These are phyloP conservation scores for Parachaetomium inaequale DNA, from an alignment of 495 filamentous ascomycete species.

Conservation along the genomic window DNA sequence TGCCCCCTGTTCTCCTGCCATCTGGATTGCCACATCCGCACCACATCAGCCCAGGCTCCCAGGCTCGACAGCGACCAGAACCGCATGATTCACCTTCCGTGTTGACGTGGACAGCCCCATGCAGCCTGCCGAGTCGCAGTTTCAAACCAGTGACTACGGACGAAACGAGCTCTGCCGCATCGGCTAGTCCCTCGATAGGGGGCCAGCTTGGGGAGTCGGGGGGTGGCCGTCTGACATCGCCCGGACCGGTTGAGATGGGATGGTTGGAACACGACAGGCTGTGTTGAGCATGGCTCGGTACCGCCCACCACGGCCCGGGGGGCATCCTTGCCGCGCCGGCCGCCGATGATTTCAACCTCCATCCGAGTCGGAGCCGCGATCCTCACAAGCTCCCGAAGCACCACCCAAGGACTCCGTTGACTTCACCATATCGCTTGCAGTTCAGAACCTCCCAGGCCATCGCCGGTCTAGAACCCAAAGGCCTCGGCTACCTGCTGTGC, in stretches of 20 bases:
- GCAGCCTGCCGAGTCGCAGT: neutral
- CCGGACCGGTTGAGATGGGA: no score
- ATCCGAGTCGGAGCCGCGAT: neutral
- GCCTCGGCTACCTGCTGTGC: neutral
- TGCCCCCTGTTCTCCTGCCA: slow-evolving; percentile 5
- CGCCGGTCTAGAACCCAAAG: neutral
- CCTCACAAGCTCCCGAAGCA: neutral
- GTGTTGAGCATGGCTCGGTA: no score
- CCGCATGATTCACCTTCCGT: neutral
- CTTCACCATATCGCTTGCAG: neutral
- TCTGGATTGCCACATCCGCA: slow-evolving; percentile 11
- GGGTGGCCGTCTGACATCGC: no score
- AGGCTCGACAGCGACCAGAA: neutral
- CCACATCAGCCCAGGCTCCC: neutral
- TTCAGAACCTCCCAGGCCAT: neutral
- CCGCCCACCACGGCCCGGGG: neutral
- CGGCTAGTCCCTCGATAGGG: neutral
- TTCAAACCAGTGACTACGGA: neutral
- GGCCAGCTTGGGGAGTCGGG: neutral
- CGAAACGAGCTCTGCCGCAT: neutral
- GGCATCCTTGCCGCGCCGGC: neutral
- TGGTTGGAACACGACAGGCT: no score
- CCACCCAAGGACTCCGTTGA: neutral
- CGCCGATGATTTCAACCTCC: neutral
- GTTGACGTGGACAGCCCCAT: neutral